Evolutionary conservation across 2,329 filamentous ascomycete species (phyloP), one percentile per base, ranked within the genome.

Genomic region (Stagonosporopsis chrysanthemi): DNA sequence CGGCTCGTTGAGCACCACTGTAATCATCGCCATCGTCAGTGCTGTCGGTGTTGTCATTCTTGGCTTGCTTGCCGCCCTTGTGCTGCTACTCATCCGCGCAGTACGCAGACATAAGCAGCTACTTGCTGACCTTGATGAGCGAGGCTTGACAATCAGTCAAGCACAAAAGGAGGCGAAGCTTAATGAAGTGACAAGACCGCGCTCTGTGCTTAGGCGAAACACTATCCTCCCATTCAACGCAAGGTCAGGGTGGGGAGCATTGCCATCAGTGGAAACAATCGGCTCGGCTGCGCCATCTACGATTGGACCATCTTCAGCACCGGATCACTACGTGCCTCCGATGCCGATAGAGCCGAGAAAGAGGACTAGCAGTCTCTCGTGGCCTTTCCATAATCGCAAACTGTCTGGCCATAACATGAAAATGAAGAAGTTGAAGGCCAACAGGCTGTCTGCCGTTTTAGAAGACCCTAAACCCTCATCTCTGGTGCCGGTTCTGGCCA

Each of bases 241-340:
- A 2, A 71, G 70, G 40, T 71, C 70, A 14, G 77, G 76, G 35
- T 81, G 79, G 79, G 77, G 71, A 15, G 65, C 76, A 44, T 63
- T 81, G 9, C 68, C 69, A 11, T 81, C 79, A 0, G 68, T 72
- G n/a, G 78, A 80, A 38, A 71, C 68, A 0, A 65, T 75, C 47
- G 55, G 61, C n/a, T 63, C 62, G 5, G 38, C 60, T 15, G 61
- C 70, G 17, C 51, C 65, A n/a, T 40, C 48, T 3, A 36, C 23
- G 3, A 60, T 50, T 14, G 48, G 54, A 24, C 58, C 60, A n/a
- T 62, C 67, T 47, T 68, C 68, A 50, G 67, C 59, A 22, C 67
- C 70, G 15, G 42, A 45, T 11, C 38, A 56, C 24, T 56, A 56
- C 39, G 47, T 56, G 15, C 47, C 53, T 26, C 62, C 64, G n/a